Evolutionary conservation across 2,329 filamentous ascomycete genomes (phyloP), one percentile per base, ranked within the genome.

Genomic region (Ophiostoma piceae): DNA sequence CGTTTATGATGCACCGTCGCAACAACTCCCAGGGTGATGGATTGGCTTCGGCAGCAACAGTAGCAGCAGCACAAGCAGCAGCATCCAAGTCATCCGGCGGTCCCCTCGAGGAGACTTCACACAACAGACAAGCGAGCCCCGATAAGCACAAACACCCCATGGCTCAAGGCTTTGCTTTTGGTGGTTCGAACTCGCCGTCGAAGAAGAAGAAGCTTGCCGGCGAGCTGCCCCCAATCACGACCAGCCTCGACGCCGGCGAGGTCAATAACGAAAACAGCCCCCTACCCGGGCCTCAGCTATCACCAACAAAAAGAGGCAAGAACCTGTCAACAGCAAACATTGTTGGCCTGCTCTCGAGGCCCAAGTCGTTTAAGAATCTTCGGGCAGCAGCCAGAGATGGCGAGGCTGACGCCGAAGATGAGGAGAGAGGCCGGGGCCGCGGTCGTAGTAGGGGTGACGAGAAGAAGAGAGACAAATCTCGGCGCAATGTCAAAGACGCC

Each of bases 281-380:
- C 9, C 22, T 14, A 14, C 54, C 51, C 16, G 6, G 32, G 8
- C 39, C 37, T 22, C 47, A 64, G 3, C 68, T 51, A 32, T 85
- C 85, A 57, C 84, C 84, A 12, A 83, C 83, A 71, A 91, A 90
- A 76, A 87, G 87, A 35, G 90, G 90, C 76, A 96, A 94, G 82
- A 86, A 86, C 51, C 96, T 94, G 79, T 96, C 94, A 0, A 86
- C 91, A 3, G 91, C 91, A 41, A 96, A 93, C 77, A 83, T 98
- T n/a, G 87, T 88, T 0, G 88, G 85, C 4, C 85, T 97, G 69
- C 85, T 97, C 68, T 88, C 88, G 70, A 89, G 90, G 70, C 87
- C 88, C 71, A 92, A 90, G 77, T 92, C 92, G 11, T 84, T 88
- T 68, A 92, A 89, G 76, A 89, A 87, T 73, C 79, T 90, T 32